Evolutionary conservation across 2,329 filamentous ascomycete species (phyloP).

Genomic region (Botrytis medusae): DNA sequence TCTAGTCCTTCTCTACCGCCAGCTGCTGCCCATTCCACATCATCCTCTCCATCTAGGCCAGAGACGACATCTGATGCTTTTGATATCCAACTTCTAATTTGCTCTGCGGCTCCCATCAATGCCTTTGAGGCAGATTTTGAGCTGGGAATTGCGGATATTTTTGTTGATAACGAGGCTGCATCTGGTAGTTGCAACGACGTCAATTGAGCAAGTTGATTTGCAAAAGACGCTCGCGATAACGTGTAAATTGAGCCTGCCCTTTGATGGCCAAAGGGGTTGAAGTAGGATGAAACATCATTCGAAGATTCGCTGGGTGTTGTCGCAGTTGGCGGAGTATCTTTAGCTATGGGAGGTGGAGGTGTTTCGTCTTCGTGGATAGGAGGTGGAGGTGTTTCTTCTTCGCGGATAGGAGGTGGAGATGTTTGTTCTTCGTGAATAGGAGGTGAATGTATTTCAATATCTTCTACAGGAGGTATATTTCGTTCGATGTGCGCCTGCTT

Average conservation of each 20-base stretch:
- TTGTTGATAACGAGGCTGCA: conserved; percentile 76
- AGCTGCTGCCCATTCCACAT: conserved; percentile 93
- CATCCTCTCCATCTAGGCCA: conserved; percentile 90
- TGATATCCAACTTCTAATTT: conserved; percentile 90
- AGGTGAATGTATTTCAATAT: conserved; percentile 32
- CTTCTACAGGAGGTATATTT: conserved; percentile 43
- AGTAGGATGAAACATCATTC: conserved; percentile 50
- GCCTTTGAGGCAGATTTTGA: conserved; percentile 81
- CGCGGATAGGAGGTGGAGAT: conserved; percentile 44
- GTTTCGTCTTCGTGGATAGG: conserved; percentile 38
- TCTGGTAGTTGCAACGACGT: conserved; percentile 88
- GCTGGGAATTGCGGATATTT: conserved; percentile 80
- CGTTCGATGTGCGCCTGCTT: conserved; percentile 58
- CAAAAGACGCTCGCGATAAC: conserved; percentile 86
- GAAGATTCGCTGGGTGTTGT: conserved; percentile 41
- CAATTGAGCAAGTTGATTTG: conserved; percentile 87
- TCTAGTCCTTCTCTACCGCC: conserved; percentile 80
- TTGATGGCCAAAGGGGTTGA: conserved; percentile 63
- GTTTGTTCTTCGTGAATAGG: too few relatives aligned
- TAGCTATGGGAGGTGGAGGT: conserved; percentile 48
- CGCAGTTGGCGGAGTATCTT: conserved; percentile 49
- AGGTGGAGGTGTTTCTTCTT: conserved; percentile 40
- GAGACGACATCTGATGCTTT: conserved; percentile 88
- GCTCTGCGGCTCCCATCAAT: conserved; percentile 81
- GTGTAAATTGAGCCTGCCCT: conserved; percentile 90